Base-by-base conservation (phyloP, 768 basidiomycete species). In the Megacollybia marginata region DNA sequence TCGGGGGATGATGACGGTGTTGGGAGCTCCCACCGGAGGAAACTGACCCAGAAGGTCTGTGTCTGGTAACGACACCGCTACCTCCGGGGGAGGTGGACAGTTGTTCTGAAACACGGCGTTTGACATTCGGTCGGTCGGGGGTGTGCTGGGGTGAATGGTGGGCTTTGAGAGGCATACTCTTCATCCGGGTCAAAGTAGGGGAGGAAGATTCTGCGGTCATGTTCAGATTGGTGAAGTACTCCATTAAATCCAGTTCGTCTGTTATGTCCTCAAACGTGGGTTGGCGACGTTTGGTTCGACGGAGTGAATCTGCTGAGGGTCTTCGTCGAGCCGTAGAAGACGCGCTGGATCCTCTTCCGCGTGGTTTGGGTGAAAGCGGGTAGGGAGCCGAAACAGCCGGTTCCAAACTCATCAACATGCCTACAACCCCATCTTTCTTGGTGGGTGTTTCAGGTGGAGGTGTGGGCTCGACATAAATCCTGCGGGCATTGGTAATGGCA, bases 101-200 rank as follows among this genome's bases (percentile, higher is more conserved):
- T 28, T 28, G 23, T 40, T 40, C 38, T 13, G 38, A 18, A 8
- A 8, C 15, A 8, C 38, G 38, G 4, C 38, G 38, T 44, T 28
- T 15, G n/a, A 5, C 4, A 10, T 15, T 15, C 5, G 18, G 18
- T 44, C 44, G n/a, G 4, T 28, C 44, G 44, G 23, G 44, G 4
- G n/a, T 16, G 44, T 2, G 5, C 4, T 44, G 44, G 44, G 38
- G 38, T 18, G 38, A 18, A 18, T 15, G 38, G 2, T 18, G 38
- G 38, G 38, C 38, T 15, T 40, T 13, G 38, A 71, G 55, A 1
- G 78, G 75, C 70, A 78, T 78, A 48, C 80, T 78, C 67, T 80
- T 78, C 57, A 66, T 70, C 33, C 77, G 71, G 9, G 72, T 64
- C 15, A 71, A 48, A 13, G 38, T 28, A 47, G 46, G 45, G 15